Evolutionary conservation across 805 yeast genomes (phyloP).

Genomic region (Saccharomyces mikatae): DNA sequence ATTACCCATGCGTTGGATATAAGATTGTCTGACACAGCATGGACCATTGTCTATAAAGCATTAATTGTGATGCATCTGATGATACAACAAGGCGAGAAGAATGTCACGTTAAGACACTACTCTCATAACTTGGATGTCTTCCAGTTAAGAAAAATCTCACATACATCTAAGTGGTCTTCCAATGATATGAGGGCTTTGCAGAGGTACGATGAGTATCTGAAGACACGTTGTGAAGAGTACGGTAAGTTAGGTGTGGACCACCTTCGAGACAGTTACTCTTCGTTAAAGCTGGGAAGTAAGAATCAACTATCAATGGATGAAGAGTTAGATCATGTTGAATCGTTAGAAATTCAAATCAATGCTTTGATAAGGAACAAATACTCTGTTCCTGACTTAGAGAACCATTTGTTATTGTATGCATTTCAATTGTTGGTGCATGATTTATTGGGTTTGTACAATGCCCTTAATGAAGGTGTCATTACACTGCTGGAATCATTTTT

Average conservation of each 20-base stretch:
- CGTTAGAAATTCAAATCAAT: conserved; percentile 73
- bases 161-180: conserved; percentile 26
- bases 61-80: conserved; percentile 77
- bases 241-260: conserved; percentile 58
- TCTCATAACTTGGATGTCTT: conserved; percentile 43
- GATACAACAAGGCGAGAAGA: conserved; percentile 82
- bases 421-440: conserved; percentile 83
- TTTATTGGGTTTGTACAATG: conserved; percentile 71
- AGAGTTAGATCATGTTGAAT: conserved; percentile 71
- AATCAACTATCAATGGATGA: conserved; percentile 59
- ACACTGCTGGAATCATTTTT: conserved; percentile 85
- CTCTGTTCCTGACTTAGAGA: conserved; percentile 69
- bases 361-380: conserved; percentile 65
- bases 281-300: conserved; percentile 40
- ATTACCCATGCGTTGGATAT: conserved; percentile 55
- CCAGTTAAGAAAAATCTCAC: conserved; percentile 34
- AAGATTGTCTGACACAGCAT: conserved; percentile 66
- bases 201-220: conserved; percentile 64
- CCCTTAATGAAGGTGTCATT: conserved; percentile 86
- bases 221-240: conserved; percentile 59
- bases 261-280: conserved; percentile 57
- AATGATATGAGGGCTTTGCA: conserved; percentile 47
- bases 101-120: conserved; percentile 57
- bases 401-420: conserved; percentile 73
- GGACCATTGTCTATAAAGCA: conserved; percentile 86